phyloP scores from a whole-genome alignment of 108 stramenopile genomes.

The Epithemia pelagica region DNA sequence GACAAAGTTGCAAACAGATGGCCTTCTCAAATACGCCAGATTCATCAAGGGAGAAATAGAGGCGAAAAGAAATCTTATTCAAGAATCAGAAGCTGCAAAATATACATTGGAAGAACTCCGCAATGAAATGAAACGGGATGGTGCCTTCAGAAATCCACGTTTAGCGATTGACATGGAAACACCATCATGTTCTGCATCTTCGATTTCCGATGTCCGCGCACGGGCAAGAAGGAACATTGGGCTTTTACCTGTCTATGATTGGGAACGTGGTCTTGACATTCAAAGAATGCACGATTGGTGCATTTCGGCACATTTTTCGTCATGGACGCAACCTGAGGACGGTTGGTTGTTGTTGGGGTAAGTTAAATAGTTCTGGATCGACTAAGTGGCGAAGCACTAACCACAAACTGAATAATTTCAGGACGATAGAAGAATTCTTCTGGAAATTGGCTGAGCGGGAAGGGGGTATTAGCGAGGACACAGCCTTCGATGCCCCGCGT shows the following conservation, averaged over 20 bases:
- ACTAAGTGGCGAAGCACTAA: no score
- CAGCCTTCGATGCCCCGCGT: no score
- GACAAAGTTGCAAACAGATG: neutral
- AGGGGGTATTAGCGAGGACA: no score
- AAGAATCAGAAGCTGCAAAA: neutral
- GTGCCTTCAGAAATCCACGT: neutral
- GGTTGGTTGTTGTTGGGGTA: neutral
- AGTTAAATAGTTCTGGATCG: no score
- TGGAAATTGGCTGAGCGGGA: no score
- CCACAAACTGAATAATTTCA: no score
- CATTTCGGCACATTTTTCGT: neutral
- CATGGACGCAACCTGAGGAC: neutral
- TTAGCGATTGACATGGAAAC: neutral
- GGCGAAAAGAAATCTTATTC: neutral
- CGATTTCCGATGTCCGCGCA: neutral
- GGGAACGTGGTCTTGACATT: neutral
- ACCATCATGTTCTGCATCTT: neutral
- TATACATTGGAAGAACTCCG: neutral
- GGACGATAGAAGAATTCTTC: no score
- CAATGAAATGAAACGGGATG: neutral
- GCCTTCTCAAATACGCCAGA: neutral
- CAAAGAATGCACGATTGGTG: neutral
- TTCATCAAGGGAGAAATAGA: neutral
- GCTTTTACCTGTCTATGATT: neutral
- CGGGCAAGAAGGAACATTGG: neutral